These are phyloP conservation scores for Arthrinium phaeospermum DNA, from an alignment of 2,329 filamentous ascomycete genomes.

Conservation along the genomic window DNA sequence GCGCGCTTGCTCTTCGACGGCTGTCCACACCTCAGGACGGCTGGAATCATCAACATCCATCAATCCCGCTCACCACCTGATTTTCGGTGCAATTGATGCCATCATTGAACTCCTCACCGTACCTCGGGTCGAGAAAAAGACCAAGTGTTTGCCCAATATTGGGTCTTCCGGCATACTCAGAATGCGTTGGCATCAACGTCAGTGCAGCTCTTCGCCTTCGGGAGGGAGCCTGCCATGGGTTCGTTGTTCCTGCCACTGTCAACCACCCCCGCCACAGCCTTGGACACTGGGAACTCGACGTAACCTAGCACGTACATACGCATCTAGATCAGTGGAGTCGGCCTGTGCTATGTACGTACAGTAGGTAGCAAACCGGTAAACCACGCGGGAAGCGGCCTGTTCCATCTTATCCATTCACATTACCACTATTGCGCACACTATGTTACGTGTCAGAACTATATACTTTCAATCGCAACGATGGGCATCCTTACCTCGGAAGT, in stretches of 20 bases:
- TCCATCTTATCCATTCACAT: background rate
- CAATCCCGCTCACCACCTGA: background rate
- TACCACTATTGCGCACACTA: background rate
- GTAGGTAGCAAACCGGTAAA: background rate
- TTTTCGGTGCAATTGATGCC: background rate
- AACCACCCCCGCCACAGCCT: constrained; percentile 13
- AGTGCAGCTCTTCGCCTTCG: background rate
- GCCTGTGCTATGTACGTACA: background rate
- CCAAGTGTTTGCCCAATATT: background rate
- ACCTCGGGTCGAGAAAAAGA: background rate
- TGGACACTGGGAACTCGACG: background rate
- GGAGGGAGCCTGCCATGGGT: constrained; percentile 12
- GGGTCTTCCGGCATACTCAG: background rate
- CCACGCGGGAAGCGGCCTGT: constrained; percentile 7
- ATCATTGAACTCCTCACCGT: background rate
- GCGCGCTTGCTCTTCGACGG: background rate
- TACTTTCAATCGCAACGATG: constrained; percentile 1
- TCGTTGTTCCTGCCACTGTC: background rate
- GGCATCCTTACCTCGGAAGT: background rate
- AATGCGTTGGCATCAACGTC: constrained; percentile 6
- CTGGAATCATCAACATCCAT: background rate
- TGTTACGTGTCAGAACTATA: constrained; percentile 5
- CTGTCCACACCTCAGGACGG: background rate
- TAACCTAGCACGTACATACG: background rate
- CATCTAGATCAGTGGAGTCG: constrained; percentile 1